Evolutionary conservation across 129 eudicot species (phyloP).

Genomic region (Rutidosis leptorrhynchoides): DNA sequence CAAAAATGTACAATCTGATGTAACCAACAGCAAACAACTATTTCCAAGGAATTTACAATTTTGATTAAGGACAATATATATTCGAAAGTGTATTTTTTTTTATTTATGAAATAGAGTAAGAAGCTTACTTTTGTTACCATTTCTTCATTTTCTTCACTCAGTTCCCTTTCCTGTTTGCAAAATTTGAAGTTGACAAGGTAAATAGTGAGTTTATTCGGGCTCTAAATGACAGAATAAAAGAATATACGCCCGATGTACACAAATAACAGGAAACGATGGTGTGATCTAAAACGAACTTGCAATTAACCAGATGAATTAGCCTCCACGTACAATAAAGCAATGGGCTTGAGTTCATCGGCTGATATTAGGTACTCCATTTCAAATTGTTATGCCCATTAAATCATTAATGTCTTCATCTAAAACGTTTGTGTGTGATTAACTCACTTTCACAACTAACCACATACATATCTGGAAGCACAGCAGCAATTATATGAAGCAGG

Average conservation of each 20-base stretch:
- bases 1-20: no score
- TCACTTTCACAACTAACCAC: neutral
- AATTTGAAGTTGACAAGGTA: neutral
- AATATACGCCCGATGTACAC: neutral
- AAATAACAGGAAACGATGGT: neutral
- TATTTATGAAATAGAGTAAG: neutral
- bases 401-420: neutral
- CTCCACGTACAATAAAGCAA: conserved; percentile 4
- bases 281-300: conserved; percentile 17
- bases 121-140: conserved; percentile 7
- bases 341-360: neutral
- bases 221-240: conserved; percentile 8
- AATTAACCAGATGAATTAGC: conserved; percentile 24
- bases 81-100: neutral
- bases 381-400: no score
- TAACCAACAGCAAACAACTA: no score
- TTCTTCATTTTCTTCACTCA: conserved; percentile 8
- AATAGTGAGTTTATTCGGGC: neutral
- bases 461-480: neutral
- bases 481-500: neutral
- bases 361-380: neutral
- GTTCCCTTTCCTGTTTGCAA: conserved; percentile 17
- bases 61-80: no score
- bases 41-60: no score
- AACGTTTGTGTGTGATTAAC: neutral